phyloP scores from a whole-genome alignment of 208 protist genomes.

The Lotmaria passim region DNA sequence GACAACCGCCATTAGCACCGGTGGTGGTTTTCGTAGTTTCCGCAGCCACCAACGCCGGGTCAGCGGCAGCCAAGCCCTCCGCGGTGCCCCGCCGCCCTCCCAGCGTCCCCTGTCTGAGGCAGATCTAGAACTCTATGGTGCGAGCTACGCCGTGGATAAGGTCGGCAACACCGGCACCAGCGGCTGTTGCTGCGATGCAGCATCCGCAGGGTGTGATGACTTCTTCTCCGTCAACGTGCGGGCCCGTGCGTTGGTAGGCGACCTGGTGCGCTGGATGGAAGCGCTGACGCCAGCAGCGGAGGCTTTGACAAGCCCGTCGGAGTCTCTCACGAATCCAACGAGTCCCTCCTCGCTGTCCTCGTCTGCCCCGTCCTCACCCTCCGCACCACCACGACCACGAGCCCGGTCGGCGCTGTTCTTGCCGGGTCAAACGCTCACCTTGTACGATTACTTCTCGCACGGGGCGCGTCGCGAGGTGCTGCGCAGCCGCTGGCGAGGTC shows the following conservation, averaged over 20 bases:
- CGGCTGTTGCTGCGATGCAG: not conserved
- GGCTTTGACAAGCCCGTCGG: not conserved
- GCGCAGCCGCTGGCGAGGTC: constrained; percentile 47
- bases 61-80: constrained; percentile 16
- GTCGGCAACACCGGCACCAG: constrained; percentile 1
- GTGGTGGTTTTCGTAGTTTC: constrained; percentile 25
- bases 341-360: not conserved
- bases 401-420: not conserved
- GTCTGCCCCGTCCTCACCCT: not conserved
- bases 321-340: not conserved
- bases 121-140: constrained; percentile 43
- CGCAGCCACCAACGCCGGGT: constrained; percentile 26
- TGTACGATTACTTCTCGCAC: constrained; percentile 43
- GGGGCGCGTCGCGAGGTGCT: constrained; percentile 40
- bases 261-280: constrained; percentile 42
- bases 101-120: constrained; percentile 25
- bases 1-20: not conserved
- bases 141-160: constrained; percentile 47
- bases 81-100: constrained; percentile 8
- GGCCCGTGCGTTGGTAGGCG: constrained; percentile 38
- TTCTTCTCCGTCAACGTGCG: constrained; percentile 55
- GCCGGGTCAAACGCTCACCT: constrained; percentile 1
- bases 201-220: constrained; percentile 22
- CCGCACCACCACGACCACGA: too few relatives aligned
- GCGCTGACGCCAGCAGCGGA: constrained; percentile 17